These are phyloP conservation scores for Geoglossum glabrum DNA, from an alignment of 495 filamentous ascomycete genomes.

Conservation along the genomic window DNA sequence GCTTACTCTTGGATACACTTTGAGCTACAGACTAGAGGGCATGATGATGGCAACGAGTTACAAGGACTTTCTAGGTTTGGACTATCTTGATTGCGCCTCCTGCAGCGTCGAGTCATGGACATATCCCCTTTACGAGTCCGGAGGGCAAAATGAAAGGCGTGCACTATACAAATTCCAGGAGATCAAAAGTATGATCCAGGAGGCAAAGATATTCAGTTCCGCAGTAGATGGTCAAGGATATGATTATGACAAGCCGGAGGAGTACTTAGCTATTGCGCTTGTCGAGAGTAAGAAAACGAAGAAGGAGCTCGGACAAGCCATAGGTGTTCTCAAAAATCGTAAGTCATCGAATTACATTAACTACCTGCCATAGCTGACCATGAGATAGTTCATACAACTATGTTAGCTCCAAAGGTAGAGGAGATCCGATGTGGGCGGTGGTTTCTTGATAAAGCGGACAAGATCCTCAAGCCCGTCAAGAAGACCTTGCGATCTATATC, in stretches of 20 bases:
- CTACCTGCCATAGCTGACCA: not conserved
- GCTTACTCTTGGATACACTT: not conserved
- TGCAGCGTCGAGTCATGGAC: not conserved
- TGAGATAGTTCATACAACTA: not conserved
- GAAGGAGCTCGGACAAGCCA: not conserved
- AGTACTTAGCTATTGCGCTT: constrained; percentile 1
- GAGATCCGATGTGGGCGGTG: not conserved
- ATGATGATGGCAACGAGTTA: not conserved
- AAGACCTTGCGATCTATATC: not conserved
- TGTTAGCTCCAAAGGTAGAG: not conserved
- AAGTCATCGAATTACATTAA: not conserved
- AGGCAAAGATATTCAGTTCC: not conserved
- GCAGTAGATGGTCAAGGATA: not conserved
- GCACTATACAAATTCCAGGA: not conserved
- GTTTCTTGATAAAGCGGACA: not conserved
- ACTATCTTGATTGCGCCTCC: not conserved
- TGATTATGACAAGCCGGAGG: not conserved
- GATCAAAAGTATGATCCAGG: not conserved
- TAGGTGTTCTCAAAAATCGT: not conserved
- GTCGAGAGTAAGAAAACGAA: not conserved
- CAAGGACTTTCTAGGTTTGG: not conserved
- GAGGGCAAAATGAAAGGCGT: not conserved
- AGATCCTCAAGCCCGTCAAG: constrained; percentile 1
- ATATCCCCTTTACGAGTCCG: not conserved
- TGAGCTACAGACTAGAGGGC: not conserved